Evolutionary conservation across 768 basidiomycete genomes (phyloP), one percentile per base, ranked within the genome.

Genomic region (Leccinum incarnatum): DNA sequence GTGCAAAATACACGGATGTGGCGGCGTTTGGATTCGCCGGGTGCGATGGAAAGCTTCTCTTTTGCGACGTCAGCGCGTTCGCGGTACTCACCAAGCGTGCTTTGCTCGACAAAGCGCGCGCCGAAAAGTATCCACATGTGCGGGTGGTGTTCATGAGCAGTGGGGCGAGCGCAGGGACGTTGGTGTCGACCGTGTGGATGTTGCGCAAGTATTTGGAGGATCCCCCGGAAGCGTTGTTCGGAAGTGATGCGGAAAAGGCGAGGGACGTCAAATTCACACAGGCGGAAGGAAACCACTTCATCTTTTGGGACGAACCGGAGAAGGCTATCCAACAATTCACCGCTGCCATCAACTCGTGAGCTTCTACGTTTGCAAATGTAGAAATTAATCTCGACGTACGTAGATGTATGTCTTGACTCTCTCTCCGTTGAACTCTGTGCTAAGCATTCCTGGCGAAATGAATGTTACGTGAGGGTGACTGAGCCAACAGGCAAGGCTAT

Each of bases 301-400:
- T 64, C 23, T 70, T 65, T 46, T 68, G 65, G 67, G 66, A 68
- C 0, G 56, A 67, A 9, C 67, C 68, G 11, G 57, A 68, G 62
- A 61, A 56, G 51, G 62, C 65, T 23, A 61, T 70, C n/a, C 46
- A 58, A 29, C 62, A 66, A 11, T 67, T 59, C 30, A 34, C 9
- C n/a, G 23, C 2, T 1, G 29, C 60, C 4, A 62, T 67, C 36
- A 57, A 49, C 19, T 46, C 62, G 42, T 65, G 55, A 32, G 14
- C 42, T 23, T n/a, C 17, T 21, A 40, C 19, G 12, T 19, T 15
- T 42, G 56, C 7, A 23, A 2, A 3, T 19, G 25, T 4, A 21
- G 40, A 42, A 42, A 42, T 42, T 42, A 42, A 17, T 37, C 37
- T 37, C 17, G 6, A 36, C n/a, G 40, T 29, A 29, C 29, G n/a